Evolutionary conservation across 2,329 filamentous ascomycete species (phyloP).

Genomic region (Phialocephala subalpina): DNA sequence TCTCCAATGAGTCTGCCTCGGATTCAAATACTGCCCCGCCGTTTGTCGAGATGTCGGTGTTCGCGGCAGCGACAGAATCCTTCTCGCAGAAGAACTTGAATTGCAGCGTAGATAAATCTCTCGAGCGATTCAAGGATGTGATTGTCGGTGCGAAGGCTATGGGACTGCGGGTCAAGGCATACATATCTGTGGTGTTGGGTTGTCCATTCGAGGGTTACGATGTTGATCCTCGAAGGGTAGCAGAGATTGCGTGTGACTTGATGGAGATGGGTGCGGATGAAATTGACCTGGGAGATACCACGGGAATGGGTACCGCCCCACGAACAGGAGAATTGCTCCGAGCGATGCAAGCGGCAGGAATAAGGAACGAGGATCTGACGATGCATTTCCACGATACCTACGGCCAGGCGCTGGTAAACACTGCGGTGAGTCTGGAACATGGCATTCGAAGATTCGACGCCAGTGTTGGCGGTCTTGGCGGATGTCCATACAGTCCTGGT

Average conservation of each 20-base stretch:
- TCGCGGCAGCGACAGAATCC: constrained; percentile 81
- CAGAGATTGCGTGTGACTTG: constrained; percentile 71
- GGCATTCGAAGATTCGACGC: constrained; percentile 83
- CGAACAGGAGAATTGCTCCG: constrained; percentile 70
- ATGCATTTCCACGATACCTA: constrained; percentile 93
- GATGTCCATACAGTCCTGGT: constrained; percentile 85
- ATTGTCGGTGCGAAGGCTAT: constrained; percentile 71
- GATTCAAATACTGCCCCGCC: constrained; percentile 44
- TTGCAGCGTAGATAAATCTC: constrained; percentile 77
- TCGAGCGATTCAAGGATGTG: constrained; percentile 74
- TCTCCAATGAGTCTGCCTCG: constrained; percentile 17
- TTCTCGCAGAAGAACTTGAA: constrained; percentile 87
- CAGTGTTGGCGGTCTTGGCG: constrained; percentile 81
- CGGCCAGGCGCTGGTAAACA: constrained; percentile 85
- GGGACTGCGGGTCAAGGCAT: constrained; percentile 76
- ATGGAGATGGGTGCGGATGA: constrained; percentile 90
- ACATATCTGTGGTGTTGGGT: constrained; percentile 82
- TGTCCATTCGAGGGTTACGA: constrained; percentile 78
- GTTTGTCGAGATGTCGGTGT: constrained; percentile 77
- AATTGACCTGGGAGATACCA: constrained; percentile 89
- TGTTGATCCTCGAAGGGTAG: constrained; percentile 68
- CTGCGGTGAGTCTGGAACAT: constrained; percentile 77
- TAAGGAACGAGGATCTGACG: constrained; percentile 75
- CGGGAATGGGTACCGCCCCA: constrained; percentile 86
- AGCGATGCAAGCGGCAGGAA: constrained; percentile 70